Evolutionary conservation across 2,329 filamentous ascomycete species (phyloP).

Genomic region (Xylaria hypoxylon): DNA sequence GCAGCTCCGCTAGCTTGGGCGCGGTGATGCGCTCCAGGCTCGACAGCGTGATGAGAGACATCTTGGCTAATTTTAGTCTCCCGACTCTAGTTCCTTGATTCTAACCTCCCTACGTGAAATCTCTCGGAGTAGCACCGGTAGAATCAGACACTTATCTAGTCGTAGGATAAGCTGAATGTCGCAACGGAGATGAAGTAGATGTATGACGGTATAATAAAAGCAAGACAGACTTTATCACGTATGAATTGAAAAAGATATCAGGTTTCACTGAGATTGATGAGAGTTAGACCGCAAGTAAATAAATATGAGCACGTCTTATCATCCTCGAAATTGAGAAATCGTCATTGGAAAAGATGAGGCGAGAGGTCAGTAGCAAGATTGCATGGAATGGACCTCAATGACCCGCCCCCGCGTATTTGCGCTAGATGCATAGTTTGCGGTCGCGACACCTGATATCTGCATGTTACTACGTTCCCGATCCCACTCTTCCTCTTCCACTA

Average conservation of each 20-base stretch:
- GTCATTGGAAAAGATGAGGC: background rate
- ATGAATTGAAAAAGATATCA: background rate
- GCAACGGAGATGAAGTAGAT: background rate
- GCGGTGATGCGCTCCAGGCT: slow-evolving; percentile 75
- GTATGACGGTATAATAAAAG: too few relatives aligned
- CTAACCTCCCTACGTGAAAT: too few relatives aligned
- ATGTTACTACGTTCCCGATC: background rate
- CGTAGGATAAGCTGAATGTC: background rate
- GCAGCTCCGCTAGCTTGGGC: slow-evolving; percentile 73
- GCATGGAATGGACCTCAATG: too few relatives aligned
- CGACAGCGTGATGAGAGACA: slow-evolving; percentile 60
- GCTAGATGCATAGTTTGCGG: slow-evolving; percentile 25
- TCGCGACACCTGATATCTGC: background rate
- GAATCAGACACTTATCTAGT: too few relatives aligned
- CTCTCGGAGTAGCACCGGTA: too few relatives aligned
- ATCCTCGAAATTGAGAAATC: background rate
- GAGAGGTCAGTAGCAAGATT: too few relatives aligned
- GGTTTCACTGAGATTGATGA: background rate
- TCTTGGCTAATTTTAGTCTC: slow-evolving; percentile 11
- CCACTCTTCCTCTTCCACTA: too few relatives aligned
- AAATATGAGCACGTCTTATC: background rate
- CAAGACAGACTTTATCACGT: background rate
- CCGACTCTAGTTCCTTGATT: too few relatives aligned
- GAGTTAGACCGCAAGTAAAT: background rate
- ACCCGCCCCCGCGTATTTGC: background rate